Evolutionary conservation across 1,139 yeast species (phyloP), one percentile per base, ranked within the genome.

Genomic region (Pichia sp.): DNA sequence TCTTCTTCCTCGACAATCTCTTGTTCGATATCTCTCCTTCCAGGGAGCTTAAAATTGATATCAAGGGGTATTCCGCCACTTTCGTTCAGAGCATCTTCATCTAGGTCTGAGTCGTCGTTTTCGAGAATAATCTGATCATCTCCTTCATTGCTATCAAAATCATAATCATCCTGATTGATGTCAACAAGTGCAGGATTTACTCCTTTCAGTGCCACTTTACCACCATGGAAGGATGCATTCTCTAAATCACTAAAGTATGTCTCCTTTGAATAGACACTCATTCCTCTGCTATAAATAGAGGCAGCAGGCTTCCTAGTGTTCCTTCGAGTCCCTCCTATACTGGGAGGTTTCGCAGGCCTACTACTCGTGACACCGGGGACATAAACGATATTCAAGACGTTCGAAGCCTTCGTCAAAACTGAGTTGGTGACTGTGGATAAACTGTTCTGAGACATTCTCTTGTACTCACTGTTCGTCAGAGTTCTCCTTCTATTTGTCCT

Each of bases 351-450:
- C 2, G 29, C 19, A 3, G 41, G 38, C 16, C 33, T 44, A 20
- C 79, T 64, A n/a, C 77, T 77, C 1, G 86, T 81, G 27, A 86
- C 96, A 27, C 96, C 96, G 0, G 96, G 96, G 42, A 87, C 85
- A 56, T 87, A 87, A 3, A 94, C 95, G 45, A 87, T 81, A n/a
- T 96, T 96, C 43, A 87, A 71, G 44, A 88, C 78, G 57, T 88
- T 87, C 8, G 94, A 82, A 5, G 93, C 94, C 47, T 82, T 74
- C 8, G 91, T 79, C 37, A 81, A 67, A 21, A 76, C 69, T 5
- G 85, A 70, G 16, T 82, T 72, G 6, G 85, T 79, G 39, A 75
- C 59, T 10, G 65, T 59, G 3, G 53, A 42, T 17, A 34, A 68
- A 60, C 60, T 69, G 55, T 44, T 72, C 49, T 56, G 62, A 39